These are phyloP conservation scores for Cryptococcus amylolentus DNA, from an alignment of 1,284 basidiomycete species.

Conservation along the genomic window DNA sequence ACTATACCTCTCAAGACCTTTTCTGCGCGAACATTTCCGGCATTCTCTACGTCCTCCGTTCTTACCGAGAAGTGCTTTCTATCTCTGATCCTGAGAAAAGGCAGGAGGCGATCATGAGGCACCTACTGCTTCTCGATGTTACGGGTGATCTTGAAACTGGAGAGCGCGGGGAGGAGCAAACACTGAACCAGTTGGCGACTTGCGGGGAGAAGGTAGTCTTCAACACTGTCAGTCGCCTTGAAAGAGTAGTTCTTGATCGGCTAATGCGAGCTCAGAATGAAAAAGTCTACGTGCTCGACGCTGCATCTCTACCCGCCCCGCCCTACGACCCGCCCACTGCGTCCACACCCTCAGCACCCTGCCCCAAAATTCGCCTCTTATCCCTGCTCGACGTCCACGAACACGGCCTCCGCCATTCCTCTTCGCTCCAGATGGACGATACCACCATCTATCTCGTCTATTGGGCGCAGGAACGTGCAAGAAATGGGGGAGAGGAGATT, in stretches of 20 bases:
- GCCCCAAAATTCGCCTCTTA: slow-evolving; percentile 12
- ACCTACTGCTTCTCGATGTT: slow-evolving; percentile 23
- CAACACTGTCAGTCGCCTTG: slow-evolving; percentile 18
- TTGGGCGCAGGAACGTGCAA: slow-evolving; percentile 23
- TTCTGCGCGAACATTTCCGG: slow-evolving; percentile 25
- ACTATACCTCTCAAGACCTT: slow-evolving; percentile 34
- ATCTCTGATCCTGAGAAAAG: slow-evolving; percentile 10
- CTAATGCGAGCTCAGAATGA: slow-evolving; percentile 9
- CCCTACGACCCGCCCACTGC: slow-evolving; percentile 52
- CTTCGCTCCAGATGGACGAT: slow-evolving; percentile 35
- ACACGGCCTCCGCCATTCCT: slow-evolving; percentile 21
- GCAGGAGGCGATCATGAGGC: slow-evolving; percentile 6
- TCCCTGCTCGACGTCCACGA: slow-evolving; percentile 19
- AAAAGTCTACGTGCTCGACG: slow-evolving; percentile 23
- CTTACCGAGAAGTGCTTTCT: slow-evolving; percentile 27
- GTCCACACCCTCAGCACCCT: too few relatives aligned
- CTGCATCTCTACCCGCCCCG: slow-evolving; percentile 16
- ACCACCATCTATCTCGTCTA: slow-evolving; percentile 29
- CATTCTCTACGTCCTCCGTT: slow-evolving; percentile 25
- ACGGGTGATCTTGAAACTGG: slow-evolving; percentile 5
- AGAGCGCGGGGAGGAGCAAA: too few relatives aligned
- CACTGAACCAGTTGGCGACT: slow-evolving; percentile 21
- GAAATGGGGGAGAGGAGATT: slow-evolving; percentile 7
- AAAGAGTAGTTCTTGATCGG: not conserved
- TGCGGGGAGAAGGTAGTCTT: slow-evolving; percentile 27